Evolutionary conservation across 169 alveolate species (phyloP).

Genomic region (Neospora caninum): DNA sequence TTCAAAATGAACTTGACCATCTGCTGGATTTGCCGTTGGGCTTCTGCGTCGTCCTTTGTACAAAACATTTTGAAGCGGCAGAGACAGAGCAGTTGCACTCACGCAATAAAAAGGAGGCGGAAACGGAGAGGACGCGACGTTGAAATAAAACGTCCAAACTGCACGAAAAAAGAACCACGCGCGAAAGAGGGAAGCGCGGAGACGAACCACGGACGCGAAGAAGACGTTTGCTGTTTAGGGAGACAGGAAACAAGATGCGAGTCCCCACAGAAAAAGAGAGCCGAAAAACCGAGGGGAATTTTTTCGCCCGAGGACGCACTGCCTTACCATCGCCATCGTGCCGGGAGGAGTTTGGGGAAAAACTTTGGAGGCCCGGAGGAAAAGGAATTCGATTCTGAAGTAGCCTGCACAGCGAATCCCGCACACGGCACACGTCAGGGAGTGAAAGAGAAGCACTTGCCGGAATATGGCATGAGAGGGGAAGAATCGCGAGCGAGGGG

Average conservation of each 20-base stretch:
- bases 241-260: too few species aligned
- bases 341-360: not conserved
- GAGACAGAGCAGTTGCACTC: too few species aligned
- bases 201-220: not conserved
- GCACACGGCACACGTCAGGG: too few species aligned
- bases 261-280: not conserved
- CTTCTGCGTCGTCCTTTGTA: constrained; percentile 89
- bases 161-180: not conserved
- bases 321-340: not conserved
- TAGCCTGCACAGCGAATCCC: not conserved
- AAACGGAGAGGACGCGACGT: too few species aligned
- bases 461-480: too few species aligned
- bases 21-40: constrained; percentile 92
- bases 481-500: too few species aligned
- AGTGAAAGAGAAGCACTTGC: too few species aligned
- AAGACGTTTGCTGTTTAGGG: too few species aligned
- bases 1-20: constrained; percentile 93
- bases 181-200: not conserved
- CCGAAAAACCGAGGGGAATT: not conserved
- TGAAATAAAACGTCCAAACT: too few species aligned
- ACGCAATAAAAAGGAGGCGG: too few species aligned
- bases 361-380: not conserved
- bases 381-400: not conserved
- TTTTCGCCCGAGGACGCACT: not conserved
- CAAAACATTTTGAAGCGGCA: not conserved